These are phyloP conservation scores for Candida gigantensis DNA, from an alignment of 1,139 yeast species.

Conservation along the genomic window DNA sequence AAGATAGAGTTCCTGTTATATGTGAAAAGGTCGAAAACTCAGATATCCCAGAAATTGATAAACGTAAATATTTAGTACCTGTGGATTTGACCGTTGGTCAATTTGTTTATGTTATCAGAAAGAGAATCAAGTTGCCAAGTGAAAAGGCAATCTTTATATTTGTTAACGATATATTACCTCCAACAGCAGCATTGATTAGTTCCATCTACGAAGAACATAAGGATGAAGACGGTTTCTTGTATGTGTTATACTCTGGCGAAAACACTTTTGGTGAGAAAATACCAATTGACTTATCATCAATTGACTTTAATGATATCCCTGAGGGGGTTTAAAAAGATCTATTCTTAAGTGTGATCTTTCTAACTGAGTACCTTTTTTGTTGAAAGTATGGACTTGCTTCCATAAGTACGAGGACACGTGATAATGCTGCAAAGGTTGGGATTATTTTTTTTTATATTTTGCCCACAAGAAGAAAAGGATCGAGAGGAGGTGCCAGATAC, in stretches of 20 bases:
- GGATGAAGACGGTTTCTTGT: conserved; percentile 95
- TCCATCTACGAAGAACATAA: conserved; percentile 93
- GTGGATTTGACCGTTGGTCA: conserved; percentile 96
- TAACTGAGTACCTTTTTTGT: too few relatives aligned
- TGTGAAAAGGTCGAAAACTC: conserved; percentile 98
- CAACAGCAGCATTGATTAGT: conserved; percentile 96
- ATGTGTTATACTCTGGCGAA: conserved; percentile 88
- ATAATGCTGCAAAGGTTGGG: too few relatives aligned
- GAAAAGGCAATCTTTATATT: conserved; percentile 98
- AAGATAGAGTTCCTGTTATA: conserved; percentile 92
- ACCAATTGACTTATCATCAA: conserved; percentile 20
- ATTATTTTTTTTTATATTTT: too few relatives aligned
- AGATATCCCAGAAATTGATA: conserved; percentile 94
- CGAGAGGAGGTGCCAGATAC: too few relatives aligned
- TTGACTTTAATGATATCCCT: conserved; percentile 15
- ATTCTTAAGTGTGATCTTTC: neutral
- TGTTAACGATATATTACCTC: conserved; percentile 94
- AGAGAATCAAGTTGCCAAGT: conserved; percentile 91
- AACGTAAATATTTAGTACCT: conserved; percentile 95
- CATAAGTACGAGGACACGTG: too few relatives aligned
- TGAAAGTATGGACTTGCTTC: too few relatives aligned
- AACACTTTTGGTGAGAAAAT: conserved; percentile 69
- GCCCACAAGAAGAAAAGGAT: too few relatives aligned
- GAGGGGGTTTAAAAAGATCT: conserved; percentile 4
- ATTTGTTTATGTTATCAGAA: conserved; percentile 94